A percentile compares a stretch with the other conserved stretches of the same genome.
These are phyloP conservation scores for Colletotrichum musicola DNA, from an alignment of 2,329 filamentous ascomycete genomes.

Conservation along the genomic window DNA sequence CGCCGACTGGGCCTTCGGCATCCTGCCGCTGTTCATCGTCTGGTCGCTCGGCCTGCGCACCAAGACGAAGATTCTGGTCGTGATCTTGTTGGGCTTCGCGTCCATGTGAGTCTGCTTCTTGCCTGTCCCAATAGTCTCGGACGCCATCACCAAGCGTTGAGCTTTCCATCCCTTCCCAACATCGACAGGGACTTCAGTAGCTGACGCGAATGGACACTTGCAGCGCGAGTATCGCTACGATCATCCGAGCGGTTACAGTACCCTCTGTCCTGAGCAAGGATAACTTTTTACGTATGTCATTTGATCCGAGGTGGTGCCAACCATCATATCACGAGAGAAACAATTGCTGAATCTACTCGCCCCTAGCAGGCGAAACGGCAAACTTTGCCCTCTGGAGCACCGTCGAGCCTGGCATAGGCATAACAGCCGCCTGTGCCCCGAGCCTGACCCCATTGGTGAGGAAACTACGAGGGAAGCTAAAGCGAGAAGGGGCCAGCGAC, in stretches of 20 bases:
- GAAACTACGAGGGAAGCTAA: neutral
- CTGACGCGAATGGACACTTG: neutral
- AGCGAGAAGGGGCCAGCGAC: neutral
- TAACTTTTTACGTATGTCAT: slow-evolving; percentile 54
- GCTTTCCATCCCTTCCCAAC: neutral
- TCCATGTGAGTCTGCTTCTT: slow-evolving; percentile 42
- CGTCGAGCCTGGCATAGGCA: slow-evolving; percentile 57
- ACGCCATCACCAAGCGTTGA: neutral
- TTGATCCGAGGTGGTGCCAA: neutral
- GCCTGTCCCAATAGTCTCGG: neutral
- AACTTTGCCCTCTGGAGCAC: slow-evolving; percentile 61
- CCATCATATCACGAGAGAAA: neutral
- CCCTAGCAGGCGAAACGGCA: slow-evolving; percentile 45
- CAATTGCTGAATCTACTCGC: neutral
- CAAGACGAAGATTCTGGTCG: slow-evolving; percentile 52
- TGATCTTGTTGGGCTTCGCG: slow-evolving; percentile 47
- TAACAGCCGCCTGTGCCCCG: slow-evolving; percentile 53
- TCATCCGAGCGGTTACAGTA: slow-evolving; percentile 58
- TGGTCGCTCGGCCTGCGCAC: slow-evolving; percentile 56
- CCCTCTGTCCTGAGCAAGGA: slow-evolving; percentile 47
- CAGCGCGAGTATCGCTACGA: slow-evolving; percentile 50
- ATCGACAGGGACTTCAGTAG: neutral
- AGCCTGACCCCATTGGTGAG: slow-evolving; percentile 51
- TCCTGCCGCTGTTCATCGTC: slow-evolving; percentile 54
- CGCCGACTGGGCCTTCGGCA: slow-evolving; percentile 54